Evolutionary conservation across 1,284 basidiomycete genomes (phyloP).

Genomic region (Anthracocystis setariae): DNA sequence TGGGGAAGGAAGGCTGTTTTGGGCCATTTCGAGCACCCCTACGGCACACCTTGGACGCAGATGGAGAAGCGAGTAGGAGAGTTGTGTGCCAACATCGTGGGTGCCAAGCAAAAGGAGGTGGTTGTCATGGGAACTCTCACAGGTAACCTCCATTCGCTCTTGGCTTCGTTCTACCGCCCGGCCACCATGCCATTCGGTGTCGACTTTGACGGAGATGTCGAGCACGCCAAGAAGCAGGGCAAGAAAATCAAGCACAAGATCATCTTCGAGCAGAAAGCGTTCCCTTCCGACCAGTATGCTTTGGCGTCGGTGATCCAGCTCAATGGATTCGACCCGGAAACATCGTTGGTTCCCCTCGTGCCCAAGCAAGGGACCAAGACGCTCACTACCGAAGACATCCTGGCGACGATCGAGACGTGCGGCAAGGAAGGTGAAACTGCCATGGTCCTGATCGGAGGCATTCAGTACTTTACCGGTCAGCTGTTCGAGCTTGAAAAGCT

Average conservation of each 20-base stretch:
- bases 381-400: constrained; percentile 90
- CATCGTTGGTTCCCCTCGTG: constrained; percentile 80
- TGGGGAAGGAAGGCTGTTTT: constrained; percentile 84
- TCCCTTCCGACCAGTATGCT: constrained; percentile 97
- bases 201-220: constrained; percentile 29
- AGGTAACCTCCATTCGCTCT: constrained; percentile 91
- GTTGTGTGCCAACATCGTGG: constrained; percentile 83
- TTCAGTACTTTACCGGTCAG: constrained; percentile 97
- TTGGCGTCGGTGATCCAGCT: constrained; percentile 85
- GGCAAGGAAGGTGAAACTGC: constrained; percentile 59
- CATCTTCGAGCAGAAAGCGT: constrained; percentile 90
- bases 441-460: constrained; percentile 58
- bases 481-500: constrained; percentile 86
- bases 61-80: constrained; percentile 80
- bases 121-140: constrained; percentile 94
- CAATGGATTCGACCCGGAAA: constrained; percentile 80
- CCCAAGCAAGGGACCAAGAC: constrained; percentile 85
- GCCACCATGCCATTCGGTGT: constrained; percentile 69
- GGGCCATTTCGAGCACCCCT: constrained; percentile 90
- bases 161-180: constrained; percentile 92
- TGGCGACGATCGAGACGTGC: constrained; percentile 74
- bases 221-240: constrained; percentile 29
- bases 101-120: constrained; percentile 86
- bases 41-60: constrained; percentile 83
- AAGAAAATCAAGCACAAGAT: constrained; percentile 78